Evolutionary conservation across 305 asterid species (phyloP).

Genomic region (Euphrasia arctica): DNA sequence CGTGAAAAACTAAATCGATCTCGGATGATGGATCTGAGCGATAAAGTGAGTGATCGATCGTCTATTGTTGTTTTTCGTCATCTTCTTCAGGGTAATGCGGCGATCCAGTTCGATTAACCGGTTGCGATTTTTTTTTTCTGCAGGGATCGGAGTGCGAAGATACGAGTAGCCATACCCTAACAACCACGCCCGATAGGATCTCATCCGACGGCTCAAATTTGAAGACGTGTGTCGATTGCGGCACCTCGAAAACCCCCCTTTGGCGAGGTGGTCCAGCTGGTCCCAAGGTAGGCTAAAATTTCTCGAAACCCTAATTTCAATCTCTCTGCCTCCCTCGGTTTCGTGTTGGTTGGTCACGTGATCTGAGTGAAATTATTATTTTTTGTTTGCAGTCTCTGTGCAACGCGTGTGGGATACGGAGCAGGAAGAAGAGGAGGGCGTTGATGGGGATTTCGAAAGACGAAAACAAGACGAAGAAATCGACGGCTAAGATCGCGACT

Average conservation of each 20-base stretch:
- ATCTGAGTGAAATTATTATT: background rate
- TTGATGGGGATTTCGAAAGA: conserved; percentile 68
- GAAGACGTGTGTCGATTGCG: conserved; percentile 88
- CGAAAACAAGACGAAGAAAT: conserved; percentile 65
- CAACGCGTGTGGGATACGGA: conserved; percentile 95
- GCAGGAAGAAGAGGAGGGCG: conserved; percentile 89
- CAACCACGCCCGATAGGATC: conserved; percentile 43
- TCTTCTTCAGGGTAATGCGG: background rate
- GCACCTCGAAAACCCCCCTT: conserved; percentile 89
- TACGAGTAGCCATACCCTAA: conserved; percentile 46
- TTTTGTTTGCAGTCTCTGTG: conserved; percentile 69
- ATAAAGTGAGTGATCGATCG: conserved; percentile 64
- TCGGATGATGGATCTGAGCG: conserved; percentile 67
- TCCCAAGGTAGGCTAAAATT: conserved; percentile 56
- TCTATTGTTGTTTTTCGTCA: background rate
- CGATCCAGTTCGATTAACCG: conserved; percentile 13
- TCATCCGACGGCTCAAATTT: conserved; percentile 52
- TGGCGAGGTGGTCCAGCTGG: conserved; percentile 99
- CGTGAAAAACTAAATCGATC: background rate
- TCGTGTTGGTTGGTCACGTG: background rate
- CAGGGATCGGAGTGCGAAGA: conserved; percentile 75
- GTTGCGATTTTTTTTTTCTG: background rate
- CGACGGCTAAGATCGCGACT: conserved; percentile 29
- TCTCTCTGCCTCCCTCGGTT: no score
- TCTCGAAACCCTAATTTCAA: no score